Conservation (phyloP, 2,329 filamentous ascomycete species). For the Pseudogymnoascus sp. region DNA sequence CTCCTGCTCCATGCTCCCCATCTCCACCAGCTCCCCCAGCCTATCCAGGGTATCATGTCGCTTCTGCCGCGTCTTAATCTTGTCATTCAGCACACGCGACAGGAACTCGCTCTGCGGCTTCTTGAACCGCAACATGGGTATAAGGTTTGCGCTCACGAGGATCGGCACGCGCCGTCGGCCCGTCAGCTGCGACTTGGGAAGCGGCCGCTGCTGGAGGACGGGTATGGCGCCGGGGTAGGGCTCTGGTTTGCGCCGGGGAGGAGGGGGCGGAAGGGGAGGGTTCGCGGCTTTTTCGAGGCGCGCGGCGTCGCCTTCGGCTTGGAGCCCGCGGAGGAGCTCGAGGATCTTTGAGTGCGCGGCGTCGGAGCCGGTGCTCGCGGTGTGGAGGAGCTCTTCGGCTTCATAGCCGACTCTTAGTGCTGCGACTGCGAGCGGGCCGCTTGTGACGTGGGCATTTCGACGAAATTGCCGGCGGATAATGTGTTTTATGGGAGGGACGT, state of each 20-base stretch:
- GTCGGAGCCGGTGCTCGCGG: slow-evolving; percentile 19
- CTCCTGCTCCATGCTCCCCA: slow-evolving; percentile 36
- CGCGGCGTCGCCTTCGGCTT: slow-evolving; percentile 2
- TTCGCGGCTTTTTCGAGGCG: slow-evolving; percentile 33
- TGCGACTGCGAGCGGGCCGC: slow-evolving; percentile 50
- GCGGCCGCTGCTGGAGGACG: slow-evolving; percentile 42
- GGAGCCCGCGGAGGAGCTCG: background rate
- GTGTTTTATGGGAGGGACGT: slow-evolving; percentile 42
- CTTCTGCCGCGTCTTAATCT: slow-evolving; percentile 36
- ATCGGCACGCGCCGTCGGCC: slow-evolving; percentile 51
- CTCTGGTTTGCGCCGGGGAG: slow-evolving; percentile 14
- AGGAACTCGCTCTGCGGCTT: slow-evolving; percentile 58
- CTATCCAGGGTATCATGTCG: slow-evolving; percentile 32
- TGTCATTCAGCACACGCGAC: slow-evolving; percentile 47
- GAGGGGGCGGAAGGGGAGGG: slow-evolving; percentile 24
- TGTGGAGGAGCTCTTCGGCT: slow-evolving; percentile 24
- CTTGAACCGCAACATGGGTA: slow-evolving; percentile 57
- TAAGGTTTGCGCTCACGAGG: slow-evolving; percentile 44
- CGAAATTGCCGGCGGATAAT: slow-evolving; percentile 55
- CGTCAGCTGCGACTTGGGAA: slow-evolving; percentile 40
- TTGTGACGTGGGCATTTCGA: slow-evolving; percentile 49
- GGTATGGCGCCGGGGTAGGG: slow-evolving; percentile 31
- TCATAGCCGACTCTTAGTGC: slow-evolving; percentile 62
- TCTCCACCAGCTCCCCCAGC: slow-evolving; percentile 27
- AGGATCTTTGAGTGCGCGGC: slow-evolving; percentile 18